Evolutionary conservation across 345 rosid species (phyloP).

Genomic region (Corchorus capsularis): DNA sequence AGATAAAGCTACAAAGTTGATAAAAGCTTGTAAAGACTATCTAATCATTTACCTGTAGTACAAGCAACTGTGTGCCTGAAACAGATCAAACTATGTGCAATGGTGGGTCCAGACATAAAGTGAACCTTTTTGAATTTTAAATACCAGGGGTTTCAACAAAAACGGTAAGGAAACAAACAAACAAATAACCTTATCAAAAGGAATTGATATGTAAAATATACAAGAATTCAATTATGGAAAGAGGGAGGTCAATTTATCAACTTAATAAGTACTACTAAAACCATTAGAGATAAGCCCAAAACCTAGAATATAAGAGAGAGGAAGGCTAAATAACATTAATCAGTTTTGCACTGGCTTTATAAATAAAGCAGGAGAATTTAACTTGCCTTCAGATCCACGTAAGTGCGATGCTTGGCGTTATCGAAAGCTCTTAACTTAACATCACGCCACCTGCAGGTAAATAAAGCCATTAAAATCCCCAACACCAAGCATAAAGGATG

Average conservation of each 20-base stretch:
- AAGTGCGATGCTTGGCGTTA: constrained; percentile 90
- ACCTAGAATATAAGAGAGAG: not conserved
- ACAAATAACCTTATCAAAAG: not conserved
- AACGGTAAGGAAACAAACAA: constrained; percentile 6
- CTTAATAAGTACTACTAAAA: not conserved
- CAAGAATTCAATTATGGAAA: not conserved
- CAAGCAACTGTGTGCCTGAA: constrained; percentile 36
- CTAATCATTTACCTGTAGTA: constrained; percentile 36
- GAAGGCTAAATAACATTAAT: not conserved
- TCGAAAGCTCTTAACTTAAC: constrained; percentile 92
- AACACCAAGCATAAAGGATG: not conserved
- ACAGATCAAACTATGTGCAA: constrained; percentile 16
- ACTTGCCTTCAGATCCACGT: constrained; percentile 89
- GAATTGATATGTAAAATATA: not conserved
- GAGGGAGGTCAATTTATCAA: not conserved
- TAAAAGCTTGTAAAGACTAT: constrained; percentile 10
- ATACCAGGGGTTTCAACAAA: not conserved
- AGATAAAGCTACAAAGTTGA: constrained; percentile 24
- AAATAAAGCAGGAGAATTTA: not conserved
- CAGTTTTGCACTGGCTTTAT: not conserved
- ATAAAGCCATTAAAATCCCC: constrained; percentile 1
- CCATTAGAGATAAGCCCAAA: not conserved
- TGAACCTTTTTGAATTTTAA: constrained; percentile 11
- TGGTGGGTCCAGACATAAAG: constrained; percentile 23
- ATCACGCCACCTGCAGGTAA: constrained; percentile 86